Evolutionary conservation across 164 flowering plant species (phyloP).

Genomic region (Nymphaea colorata): DNA sequence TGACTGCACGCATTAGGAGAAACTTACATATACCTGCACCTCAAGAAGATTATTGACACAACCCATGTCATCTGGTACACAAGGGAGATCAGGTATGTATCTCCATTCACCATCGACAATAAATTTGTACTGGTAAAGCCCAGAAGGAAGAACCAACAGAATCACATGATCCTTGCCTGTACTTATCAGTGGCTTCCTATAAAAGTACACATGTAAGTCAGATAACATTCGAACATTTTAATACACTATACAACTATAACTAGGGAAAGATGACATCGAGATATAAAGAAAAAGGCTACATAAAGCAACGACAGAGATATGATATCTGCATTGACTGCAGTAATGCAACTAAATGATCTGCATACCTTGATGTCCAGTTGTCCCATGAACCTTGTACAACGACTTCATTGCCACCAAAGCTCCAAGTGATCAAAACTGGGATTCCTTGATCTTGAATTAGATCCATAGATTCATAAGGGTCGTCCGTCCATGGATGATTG

Average conservation of each 20-base stretch:
- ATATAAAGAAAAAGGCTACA: not conserved
- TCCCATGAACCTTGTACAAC: slow-evolving; percentile 96
- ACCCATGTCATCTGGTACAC: slow-evolving; percentile 54
- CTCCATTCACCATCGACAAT: slow-evolving; percentile 81
- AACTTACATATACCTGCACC: slow-evolving; percentile 48
- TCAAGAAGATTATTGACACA: slow-evolving; percentile 58
- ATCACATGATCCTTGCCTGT: slow-evolving; percentile 73
- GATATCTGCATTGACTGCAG: not conserved
- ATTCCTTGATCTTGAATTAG: slow-evolving; percentile 46
- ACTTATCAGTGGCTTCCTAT: slow-evolving; percentile 64
- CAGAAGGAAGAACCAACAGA: slow-evolving; percentile 72
- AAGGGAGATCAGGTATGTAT: slow-evolving; percentile 77
- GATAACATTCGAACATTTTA: no score
- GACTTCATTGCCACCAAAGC: slow-evolving; percentile 66
- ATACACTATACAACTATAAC: no score
- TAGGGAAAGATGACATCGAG: no score
- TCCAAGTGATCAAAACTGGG: slow-evolving; percentile 78
- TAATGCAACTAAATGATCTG: not conserved
- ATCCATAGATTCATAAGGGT: slow-evolving; percentile 26
- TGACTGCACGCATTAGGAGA: not conserved
- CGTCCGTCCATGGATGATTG: slow-evolving; percentile 36
- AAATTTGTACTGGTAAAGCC: slow-evolving; percentile 73
- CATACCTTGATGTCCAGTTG: slow-evolving; percentile 69
- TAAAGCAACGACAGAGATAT: not conserved
- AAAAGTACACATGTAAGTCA: not conserved